A percentile compares a stretch with the other conserved stretches of the same genome.
phyloP scores from a whole-genome alignment of 495 filamentous ascomycete genomes.

The Paragyromitra xinjiangensis region DNA sequence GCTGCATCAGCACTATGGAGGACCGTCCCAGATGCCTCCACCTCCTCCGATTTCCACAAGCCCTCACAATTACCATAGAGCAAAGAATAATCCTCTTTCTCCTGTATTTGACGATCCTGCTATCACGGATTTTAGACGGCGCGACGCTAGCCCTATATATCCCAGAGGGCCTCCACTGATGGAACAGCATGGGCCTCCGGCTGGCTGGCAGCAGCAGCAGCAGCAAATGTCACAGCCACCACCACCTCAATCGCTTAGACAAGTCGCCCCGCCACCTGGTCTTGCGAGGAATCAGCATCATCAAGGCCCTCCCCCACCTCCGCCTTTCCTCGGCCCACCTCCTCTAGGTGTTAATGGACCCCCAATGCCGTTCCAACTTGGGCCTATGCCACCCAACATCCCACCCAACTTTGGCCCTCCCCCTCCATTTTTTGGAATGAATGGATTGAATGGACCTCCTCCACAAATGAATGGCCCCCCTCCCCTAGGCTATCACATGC shows the following conservation, averaged over 20 bases:
- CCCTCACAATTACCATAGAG: conserved; percentile 52
- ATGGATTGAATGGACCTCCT: conserved; percentile 40
- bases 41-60: conserved; percentile 58
- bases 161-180: conserved; percentile 55
- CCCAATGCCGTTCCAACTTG: conserved; percentile 55
- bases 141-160: conserved; percentile 54
- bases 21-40: conserved; percentile 58
- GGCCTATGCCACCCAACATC: conserved; percentile 56
- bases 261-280: conserved; percentile 56
- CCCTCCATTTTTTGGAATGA: conserved; percentile 56
- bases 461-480: conserved; percentile 55
- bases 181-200: conserved; percentile 56
- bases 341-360: conserved; percentile 54
- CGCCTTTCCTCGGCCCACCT: conserved; percentile 51
- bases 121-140: conserved; percentile 53
- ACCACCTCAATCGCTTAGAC: conserved; percentile 53
- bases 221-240: conserved; percentile 52
- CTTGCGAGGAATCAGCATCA: conserved; percentile 53
- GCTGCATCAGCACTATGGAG: conserved; percentile 55
- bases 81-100: conserved; percentile 56
- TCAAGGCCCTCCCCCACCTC: conserved; percentile 56
- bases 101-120: conserved; percentile 56
- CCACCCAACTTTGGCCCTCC: conserved; percentile 54
- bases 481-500: conserved; percentile 54
- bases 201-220: conserved; percentile 53